phyloP scores from a whole-genome alignment of 441 rosid genomes.

The Aleurites moluccanus region DNA sequence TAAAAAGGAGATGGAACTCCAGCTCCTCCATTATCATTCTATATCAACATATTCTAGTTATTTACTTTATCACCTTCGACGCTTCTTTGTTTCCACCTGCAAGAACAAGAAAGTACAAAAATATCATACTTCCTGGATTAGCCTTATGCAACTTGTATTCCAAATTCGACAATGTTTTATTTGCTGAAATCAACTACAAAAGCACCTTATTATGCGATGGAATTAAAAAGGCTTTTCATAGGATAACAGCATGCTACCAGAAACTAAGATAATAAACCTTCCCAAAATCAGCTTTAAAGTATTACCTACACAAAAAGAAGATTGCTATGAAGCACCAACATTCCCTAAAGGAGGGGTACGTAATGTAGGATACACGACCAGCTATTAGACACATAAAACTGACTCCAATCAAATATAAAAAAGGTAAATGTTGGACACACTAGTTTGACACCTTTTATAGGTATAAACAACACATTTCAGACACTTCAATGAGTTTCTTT shows the following conservation, averaged over 20 bases:
- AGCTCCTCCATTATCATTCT: slow-evolving; percentile 19
- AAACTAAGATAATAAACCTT: not conserved
- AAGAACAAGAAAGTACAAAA: slow-evolving; percentile 16
- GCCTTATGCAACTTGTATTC: not conserved
- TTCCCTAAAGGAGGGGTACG: not conserved
- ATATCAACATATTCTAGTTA: slow-evolving; percentile 18
- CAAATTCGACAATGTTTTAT: not conserved
- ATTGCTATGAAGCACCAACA: not conserved
- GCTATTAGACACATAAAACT: not conserved
- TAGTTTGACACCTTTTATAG: not conserved
- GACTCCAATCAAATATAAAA: not conserved
- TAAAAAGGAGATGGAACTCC: slow-evolving; percentile 13
- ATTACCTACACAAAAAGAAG: not conserved
- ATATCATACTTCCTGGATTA: not conserved
- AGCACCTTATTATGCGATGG: not conserved
- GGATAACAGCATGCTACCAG: not conserved
- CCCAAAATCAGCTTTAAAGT: not conserved
- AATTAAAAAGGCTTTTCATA: not conserved
- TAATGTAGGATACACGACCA: not conserved
- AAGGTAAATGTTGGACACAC: not conserved
- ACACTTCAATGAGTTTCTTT: not conserved
- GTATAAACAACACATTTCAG: not conserved
- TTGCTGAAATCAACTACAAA: not conserved
- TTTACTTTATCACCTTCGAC: slow-evolving; percentile 47
- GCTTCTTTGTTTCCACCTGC: slow-evolving; percentile 76